These are phyloP conservation scores for Cytospora leucostoma DNA, from an alignment of 2,329 filamentous ascomycete species.

Conservation along the genomic window DNA sequence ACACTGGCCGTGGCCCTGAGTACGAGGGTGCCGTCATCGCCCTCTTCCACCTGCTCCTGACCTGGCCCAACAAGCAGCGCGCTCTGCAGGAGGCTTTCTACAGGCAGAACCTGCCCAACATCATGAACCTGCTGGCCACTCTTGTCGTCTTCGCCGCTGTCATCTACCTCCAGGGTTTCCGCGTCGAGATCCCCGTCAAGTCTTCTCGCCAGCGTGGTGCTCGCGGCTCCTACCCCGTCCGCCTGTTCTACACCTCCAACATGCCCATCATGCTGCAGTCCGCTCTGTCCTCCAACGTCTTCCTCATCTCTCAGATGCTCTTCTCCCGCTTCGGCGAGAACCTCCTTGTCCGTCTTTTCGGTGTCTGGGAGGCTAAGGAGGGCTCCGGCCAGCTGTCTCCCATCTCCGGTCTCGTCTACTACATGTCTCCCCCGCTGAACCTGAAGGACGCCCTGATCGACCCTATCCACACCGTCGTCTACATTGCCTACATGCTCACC, in stretches of 20 bases:
- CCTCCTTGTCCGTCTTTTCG: conserved; percentile 93
- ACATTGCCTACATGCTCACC: conserved; percentile 96
- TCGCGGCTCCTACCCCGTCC: conserved; percentile 95
- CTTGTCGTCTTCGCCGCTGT: conserved; percentile 92
- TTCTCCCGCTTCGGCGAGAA: conserved; percentile 99
- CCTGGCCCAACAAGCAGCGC: conserved; percentile 99
- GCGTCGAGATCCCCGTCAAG: conserved; percentile 99
- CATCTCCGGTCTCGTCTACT: conserved; percentile 92
- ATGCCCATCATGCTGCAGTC: conserved; percentile 99
- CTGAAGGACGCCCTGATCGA: conserved; percentile 96
- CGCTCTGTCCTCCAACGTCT: conserved; percentile 96
- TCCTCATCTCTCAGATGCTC: conserved; percentile 98
- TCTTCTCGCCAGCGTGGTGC: conserved; percentile 98
- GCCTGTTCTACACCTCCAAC: conserved; percentile 99
- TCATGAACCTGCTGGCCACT: conserved; percentile 97
- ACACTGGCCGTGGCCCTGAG: conserved; percentile 97
- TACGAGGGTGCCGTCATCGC: conserved; percentile 98
- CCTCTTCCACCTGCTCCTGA: conserved; percentile 95
- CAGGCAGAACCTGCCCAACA: conserved; percentile 97
- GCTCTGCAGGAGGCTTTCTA: conserved; percentile 99
- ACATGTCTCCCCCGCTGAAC: conserved; percentile 98
- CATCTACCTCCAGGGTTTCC: conserved; percentile 99
- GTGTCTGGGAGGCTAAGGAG: conserved; percentile 97
- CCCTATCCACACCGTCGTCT: conserved; percentile 93
- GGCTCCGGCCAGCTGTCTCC: conserved; percentile 95